Percentiles rank a stretch among this genome's conserved stretches.
phyloP scores from a whole-genome alignment of 2,329 filamentous ascomycete species.

The Aspergillus carbonarius region DNA sequence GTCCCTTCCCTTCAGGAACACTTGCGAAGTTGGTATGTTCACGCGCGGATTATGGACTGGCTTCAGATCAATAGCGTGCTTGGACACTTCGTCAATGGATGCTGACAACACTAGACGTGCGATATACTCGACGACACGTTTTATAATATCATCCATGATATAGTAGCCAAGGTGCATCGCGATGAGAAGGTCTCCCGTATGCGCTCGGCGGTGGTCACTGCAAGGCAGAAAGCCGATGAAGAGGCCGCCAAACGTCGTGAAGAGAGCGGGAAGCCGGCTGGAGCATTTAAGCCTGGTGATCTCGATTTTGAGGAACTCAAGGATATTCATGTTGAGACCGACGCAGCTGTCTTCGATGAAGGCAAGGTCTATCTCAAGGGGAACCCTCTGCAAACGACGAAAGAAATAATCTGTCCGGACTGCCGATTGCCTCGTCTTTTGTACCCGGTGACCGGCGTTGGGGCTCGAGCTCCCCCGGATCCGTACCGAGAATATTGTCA shows the following conservation, averaged over 20 bases:
- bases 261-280: constrained; percentile 32
- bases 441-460: constrained; percentile 55
- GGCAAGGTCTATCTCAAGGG: constrained; percentile 56
- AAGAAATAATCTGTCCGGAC: constrained; percentile 60
- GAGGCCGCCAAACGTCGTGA: constrained; percentile 35
- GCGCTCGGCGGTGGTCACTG: constrained; percentile 50
- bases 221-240: constrained; percentile 45
- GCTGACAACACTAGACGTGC: constrained; percentile 34
- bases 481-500: constrained; percentile 59
- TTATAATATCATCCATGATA: constrained; percentile 60
- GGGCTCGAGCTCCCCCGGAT: constrained; percentile 49
- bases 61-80: neutral
- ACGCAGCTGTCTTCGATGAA: constrained; percentile 53
- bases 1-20: constrained; percentile 36
- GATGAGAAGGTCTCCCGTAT: constrained; percentile 61
- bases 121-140: constrained; percentile 58
- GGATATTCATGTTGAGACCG: constrained; percentile 47
- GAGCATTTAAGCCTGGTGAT: constrained; percentile 32
- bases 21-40: constrained; percentile 43
- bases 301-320: constrained; percentile 38
- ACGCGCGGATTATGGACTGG: neutral
- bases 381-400: constrained; percentile 58
- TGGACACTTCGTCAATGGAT: neutral
- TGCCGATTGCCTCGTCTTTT: constrained; percentile 61
- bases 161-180: constrained; percentile 59